A percentile compares a stretch with the other conserved stretches of the same genome.
phyloP scores from a whole-genome alignment of 208 protist species.

The Acanthamoeba royreba region DNA sequence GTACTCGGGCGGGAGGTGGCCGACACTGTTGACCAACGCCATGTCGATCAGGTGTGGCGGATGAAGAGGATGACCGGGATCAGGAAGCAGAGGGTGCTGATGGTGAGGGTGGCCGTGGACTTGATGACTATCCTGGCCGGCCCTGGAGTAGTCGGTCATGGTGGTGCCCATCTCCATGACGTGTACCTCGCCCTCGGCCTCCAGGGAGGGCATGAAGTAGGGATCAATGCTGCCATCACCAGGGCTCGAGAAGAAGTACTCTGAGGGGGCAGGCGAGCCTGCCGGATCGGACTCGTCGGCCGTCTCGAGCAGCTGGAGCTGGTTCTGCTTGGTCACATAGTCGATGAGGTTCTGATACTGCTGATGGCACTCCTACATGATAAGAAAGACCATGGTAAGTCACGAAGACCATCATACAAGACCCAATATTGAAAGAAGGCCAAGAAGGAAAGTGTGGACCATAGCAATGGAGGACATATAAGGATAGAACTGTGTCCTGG shows the following conservation, averaged over 20 bases:
- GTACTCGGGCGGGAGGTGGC: background rate
- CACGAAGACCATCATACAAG: too few relatives aligned
- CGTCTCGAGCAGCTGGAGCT: background rate
- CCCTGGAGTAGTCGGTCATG: background rate
- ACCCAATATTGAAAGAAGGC: too few relatives aligned
- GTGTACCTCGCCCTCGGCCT: background rate
- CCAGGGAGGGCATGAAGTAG: background rate
- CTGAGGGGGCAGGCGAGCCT: background rate
- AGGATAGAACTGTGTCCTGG: background rate
- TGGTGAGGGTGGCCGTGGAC: background rate
- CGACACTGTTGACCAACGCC: background rate
- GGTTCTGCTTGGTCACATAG: slow-evolving; percentile 38
- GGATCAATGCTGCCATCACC: background rate
- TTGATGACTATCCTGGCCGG: background rate
- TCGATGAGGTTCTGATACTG: slow-evolving; percentile 6
- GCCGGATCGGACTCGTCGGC: background rate
- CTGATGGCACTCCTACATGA: background rate
- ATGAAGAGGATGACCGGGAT: background rate
- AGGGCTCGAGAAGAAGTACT: background rate
- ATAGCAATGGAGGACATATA: too few relatives aligned
- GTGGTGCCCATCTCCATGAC: background rate
- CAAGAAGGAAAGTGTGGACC: too few relatives aligned
- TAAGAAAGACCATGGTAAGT: too few relatives aligned
- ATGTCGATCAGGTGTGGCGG: background rate
- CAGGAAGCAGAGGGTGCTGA: background rate